These are phyloP conservation scores for Thelonectria rubi DNA, from an alignment of 2,329 filamentous ascomycete genomes.

Conservation along the genomic window DNA sequence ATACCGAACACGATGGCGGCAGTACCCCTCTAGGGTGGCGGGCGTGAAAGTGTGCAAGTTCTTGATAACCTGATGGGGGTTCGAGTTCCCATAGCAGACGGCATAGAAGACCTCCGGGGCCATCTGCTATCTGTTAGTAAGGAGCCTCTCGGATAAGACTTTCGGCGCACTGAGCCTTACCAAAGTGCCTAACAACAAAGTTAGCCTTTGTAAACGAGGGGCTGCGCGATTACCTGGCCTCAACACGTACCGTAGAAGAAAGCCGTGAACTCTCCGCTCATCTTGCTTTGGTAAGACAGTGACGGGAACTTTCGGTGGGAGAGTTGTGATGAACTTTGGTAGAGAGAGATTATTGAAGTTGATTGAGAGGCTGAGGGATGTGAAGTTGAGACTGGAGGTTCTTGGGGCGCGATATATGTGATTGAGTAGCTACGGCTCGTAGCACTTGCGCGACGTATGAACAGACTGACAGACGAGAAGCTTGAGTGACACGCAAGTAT, in stretches of 20 bases:
- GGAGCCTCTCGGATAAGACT: not conserved
- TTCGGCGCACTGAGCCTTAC: constrained; percentile 14
- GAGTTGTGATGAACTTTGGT: not conserved
- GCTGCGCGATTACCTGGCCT: too few species aligned
- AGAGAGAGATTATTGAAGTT: not conserved
- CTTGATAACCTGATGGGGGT: constrained; percentile 57
- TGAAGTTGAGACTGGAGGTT: not conserved
- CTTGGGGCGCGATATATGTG: not conserved
- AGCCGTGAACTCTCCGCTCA: constrained; percentile 56
- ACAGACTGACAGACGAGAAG: not conserved
- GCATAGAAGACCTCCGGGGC: constrained; percentile 86
- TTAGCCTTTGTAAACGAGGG: constrained; percentile 2
- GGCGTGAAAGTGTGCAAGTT: constrained; percentile 72
- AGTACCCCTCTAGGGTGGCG: constrained; percentile 78
- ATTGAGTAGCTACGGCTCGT: not conserved
- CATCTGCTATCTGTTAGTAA: constrained; percentile 64
- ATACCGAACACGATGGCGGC: constrained; percentile 71
- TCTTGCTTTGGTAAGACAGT: constrained; percentile 34
- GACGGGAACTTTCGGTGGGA: not conserved
- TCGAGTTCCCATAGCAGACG: constrained; percentile 74
- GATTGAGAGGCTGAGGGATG: not conserved
- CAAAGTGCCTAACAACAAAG: constrained; percentile 22
- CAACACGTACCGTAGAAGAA: constrained; percentile 66
- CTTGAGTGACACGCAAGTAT: not conserved
- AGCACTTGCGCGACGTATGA: not conserved